A percentile compares a stretch with the other conserved stretches of the same genome.
These are phyloP conservation scores for Fraxinus angustifolia DNA, from an alignment of 305 asterid genomes.

Conservation along the genomic window DNA sequence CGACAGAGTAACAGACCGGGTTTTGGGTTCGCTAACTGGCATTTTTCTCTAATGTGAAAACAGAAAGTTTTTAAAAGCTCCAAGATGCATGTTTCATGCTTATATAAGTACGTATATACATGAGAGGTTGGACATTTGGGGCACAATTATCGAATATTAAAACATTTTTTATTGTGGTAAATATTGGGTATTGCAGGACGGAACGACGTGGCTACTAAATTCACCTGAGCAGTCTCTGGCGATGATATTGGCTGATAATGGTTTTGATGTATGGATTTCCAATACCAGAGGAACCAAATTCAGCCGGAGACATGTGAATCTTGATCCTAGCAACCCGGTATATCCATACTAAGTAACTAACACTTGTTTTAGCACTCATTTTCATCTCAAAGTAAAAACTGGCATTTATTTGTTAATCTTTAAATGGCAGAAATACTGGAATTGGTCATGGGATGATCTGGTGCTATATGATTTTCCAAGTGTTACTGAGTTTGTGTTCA, in stretches of 20 bases:
- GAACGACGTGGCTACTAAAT: constrained; percentile 69
- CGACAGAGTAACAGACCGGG: background rate
- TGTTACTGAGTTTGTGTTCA: constrained; percentile 37
- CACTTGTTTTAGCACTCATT: background rate
- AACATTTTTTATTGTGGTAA: background rate
- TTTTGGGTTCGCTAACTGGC: background rate
- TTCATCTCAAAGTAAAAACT: background rate
- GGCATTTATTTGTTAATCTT: background rate
- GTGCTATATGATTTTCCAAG: constrained; percentile 61
- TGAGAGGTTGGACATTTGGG: background rate
- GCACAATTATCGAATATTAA: background rate
- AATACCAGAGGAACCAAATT: constrained; percentile 68
- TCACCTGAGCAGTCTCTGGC: constrained; percentile 58
- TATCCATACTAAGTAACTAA: background rate
- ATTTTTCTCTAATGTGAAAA: background rate
- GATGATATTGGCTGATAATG: constrained; percentile 62
- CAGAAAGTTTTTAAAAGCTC: background rate
- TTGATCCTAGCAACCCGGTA: constrained; percentile 45
- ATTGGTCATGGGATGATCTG: constrained; percentile 92
- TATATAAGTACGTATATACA: background rate
- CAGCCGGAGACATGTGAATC: constrained; percentile 50
- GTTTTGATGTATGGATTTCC: constrained; percentile 82
- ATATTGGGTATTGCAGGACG: constrained; percentile 46
- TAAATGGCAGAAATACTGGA: constrained; percentile 51
- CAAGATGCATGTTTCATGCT: background rate